These are phyloP conservation scores for Leucocoprinus birnbaumii DNA, from an alignment of 768 basidiomycete species.

Conservation along the genomic window DNA sequence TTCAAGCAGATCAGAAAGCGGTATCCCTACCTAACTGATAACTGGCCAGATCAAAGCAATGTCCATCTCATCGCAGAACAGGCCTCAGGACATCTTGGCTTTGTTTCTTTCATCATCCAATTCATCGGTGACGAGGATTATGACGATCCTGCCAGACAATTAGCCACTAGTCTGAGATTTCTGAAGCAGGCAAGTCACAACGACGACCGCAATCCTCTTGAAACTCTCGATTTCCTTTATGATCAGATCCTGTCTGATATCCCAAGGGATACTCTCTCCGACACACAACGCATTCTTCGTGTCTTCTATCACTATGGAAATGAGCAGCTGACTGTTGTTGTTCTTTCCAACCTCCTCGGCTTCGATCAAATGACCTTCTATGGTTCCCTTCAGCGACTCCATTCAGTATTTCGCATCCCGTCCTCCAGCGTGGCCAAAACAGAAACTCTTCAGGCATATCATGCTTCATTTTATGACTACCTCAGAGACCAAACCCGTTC, in stretches of 20 bases:
- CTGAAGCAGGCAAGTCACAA: background rate
- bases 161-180: background rate
- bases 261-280: background rate
- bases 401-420: background rate
- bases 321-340: background rate
- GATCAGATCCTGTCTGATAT: background rate
- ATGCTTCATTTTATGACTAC: background rate
- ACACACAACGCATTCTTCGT: background rate
- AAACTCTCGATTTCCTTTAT: background rate
- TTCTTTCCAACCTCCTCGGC: background rate
- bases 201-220: background rate
- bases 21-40: background rate
- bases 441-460: background rate
- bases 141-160: background rate
- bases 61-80: background rate
- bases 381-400: background rate
- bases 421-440: background rate
- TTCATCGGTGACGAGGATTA: background rate
- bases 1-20: background rate
- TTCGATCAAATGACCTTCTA: background rate
- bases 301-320: background rate
- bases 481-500: background rate
- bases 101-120: background rate
- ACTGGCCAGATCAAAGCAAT: background rate
- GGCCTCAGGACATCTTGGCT: slow-evolving; percentile 1